These are phyloP conservation scores for Pilatotrama ljubarskyi DNA, from an alignment of 768 basidiomycete species.

Conservation along the genomic window DNA sequence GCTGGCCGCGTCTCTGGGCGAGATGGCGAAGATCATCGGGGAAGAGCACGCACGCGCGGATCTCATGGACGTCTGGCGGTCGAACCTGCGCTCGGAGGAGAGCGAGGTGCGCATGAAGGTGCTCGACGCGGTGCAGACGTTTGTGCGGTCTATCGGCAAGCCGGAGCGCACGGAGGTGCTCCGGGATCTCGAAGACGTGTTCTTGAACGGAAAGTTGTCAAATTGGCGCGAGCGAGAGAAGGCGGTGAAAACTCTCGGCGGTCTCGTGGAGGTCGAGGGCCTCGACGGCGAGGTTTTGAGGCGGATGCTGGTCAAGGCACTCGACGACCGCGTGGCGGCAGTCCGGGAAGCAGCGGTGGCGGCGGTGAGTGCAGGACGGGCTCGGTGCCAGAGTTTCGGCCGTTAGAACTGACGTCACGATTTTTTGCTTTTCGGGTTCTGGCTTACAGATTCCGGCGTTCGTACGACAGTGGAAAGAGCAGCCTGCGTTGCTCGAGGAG, in stretches of 20 bases:
- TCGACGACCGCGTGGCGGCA: conserved; percentile 80
- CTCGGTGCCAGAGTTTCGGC: neutral
- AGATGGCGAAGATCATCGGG: conserved; percentile 85
- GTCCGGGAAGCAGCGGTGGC: conserved; percentile 77
- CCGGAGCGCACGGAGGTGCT: conserved; percentile 46
- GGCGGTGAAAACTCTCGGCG: conserved; percentile 56
- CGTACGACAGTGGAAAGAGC: conserved; percentile 19
- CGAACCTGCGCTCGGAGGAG: conserved; percentile 58
- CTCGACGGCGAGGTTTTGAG: conserved; percentile 49
- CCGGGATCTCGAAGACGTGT: conserved; percentile 39
- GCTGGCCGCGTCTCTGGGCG: conserved; percentile 85
- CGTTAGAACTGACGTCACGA: neutral
- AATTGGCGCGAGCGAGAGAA: conserved; percentile 83
- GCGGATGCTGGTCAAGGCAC: conserved; percentile 55
- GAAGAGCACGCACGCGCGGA: conserved; percentile 64
- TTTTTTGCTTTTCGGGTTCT: too few species aligned
- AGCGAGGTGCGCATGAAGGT: conserved; percentile 69
- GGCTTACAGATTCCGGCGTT: conserved; percentile 18
- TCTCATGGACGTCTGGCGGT: conserved; percentile 72
- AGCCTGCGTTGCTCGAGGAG: conserved; percentile 21
- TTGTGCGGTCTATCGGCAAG: conserved; percentile 54
- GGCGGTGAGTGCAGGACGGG: conserved; percentile 47
- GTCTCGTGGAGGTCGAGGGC: conserved; percentile 45
- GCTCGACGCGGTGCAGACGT: conserved; percentile 61
- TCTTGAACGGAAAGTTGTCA: conserved; percentile 60